Base-by-base conservation (phyloP, 805 yeast species). In the Pichia cephalocereana region DNA sequence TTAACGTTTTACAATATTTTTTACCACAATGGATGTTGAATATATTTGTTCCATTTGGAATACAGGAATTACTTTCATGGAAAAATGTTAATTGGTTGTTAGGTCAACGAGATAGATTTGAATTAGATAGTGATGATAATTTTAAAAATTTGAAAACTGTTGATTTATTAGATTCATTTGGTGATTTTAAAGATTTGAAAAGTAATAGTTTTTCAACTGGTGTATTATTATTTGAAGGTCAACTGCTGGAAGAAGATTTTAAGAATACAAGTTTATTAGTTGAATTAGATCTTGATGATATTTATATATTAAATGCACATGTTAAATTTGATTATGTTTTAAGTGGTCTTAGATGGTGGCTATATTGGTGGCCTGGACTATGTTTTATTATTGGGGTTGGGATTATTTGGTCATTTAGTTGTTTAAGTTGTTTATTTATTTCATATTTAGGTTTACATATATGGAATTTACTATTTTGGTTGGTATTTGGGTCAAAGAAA, bases 291-390 rank as follows among this genome's bases (percentile, higher is more conserved):
- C 26, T 41, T 4, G 32, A 19, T 10, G 50, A 50, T 12, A 38
- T 53, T 15, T 53, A 46, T 15, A 42, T 53, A 11, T 38, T 44
- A 28, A 41, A 50, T 19, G 48, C 44, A 1, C 44, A 48, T 9
- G 23, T 48, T 14, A 50, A 43, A 36, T 41, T 53, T 19, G 52
- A 53, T 34, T 53, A 52, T 43, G 44, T 31, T 4, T 43, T 53
- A 26, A 31, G 43, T 9, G 55, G 55, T 2, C 9, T 53, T 12
- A 41, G 54, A 40, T 48, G 48, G 44, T 50, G 53, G 52, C 44
- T 50, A 17, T 53, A 53, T 30, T 53, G 55, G 55, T 53, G 55
- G 55, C 55, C 55, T 2, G 55, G 55, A 4, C 41, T 50, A 34
- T 48, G 52, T 23, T 48, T 50, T 38, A 32, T 50, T 7, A 18